Evolutionary conservation across 495 filamentous ascomycete genomes (phyloP).

Genomic region (Daldinia decipiens): DNA sequence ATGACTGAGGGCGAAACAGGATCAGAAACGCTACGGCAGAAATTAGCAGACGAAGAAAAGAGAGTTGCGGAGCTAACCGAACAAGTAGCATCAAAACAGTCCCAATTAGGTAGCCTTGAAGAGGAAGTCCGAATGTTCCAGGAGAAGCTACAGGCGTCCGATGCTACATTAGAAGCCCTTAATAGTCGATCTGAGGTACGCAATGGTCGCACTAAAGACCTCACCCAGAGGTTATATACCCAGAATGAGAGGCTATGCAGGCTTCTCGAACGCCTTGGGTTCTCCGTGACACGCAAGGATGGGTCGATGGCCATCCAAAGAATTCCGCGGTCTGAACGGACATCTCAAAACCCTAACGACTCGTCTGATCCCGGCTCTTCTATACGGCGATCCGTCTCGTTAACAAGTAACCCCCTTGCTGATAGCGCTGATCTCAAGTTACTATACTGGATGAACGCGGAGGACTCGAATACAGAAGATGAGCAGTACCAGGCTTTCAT

Average conservation of each 20-base stretch:
- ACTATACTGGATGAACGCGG: conserved; percentile 80
- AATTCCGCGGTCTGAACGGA: conserved; percentile 72
- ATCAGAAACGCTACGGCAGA: conserved; percentile 76
- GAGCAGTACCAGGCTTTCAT: conserved; percentile 77
- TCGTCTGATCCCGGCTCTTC: conserved; percentile 70
- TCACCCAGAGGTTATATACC: conserved; percentile 80
- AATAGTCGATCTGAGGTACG: conserved; percentile 68
- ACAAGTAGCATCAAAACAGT: conserved; percentile 72
- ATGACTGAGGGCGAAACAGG: conserved; percentile 82
- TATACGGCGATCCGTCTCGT: conserved; percentile 60
- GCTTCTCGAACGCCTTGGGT: conserved; percentile 87
- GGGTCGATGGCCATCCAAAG: conserved; percentile 79
- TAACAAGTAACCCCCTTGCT: conserved; percentile 54
- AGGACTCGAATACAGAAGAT: conserved; percentile 72
- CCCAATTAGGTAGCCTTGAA: conserved; percentile 71
- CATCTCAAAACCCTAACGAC: conserved; percentile 60
- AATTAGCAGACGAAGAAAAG: conserved; percentile 74
- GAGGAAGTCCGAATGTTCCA: conserved; percentile 71
- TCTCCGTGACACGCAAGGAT: conserved; percentile 78
- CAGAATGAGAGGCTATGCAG: conserved; percentile 79
- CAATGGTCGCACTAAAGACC: conserved; percentile 75
- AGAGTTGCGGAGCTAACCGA: conserved; percentile 68
- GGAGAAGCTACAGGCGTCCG: conserved; percentile 62
- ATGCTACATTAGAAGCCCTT: conserved; percentile 63
- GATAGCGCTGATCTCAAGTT: conserved; percentile 69